Evolutionary conservation across 2,329 filamentous ascomycete species (phyloP).

Genomic region (Triangularia setosa): DNA sequence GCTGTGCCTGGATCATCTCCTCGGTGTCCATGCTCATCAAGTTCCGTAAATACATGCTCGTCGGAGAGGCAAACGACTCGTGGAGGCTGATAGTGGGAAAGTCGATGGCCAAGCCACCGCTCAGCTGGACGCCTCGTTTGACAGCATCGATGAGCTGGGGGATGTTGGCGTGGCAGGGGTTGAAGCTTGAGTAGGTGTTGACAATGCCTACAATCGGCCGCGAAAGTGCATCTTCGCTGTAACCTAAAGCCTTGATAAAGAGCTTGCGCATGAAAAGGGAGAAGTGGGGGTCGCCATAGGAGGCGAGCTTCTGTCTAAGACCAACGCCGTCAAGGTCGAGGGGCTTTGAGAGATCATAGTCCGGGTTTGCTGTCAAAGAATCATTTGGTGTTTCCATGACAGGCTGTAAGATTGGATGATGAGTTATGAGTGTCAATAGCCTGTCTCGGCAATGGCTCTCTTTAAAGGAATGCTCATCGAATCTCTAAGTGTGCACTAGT

Average conservation of each 20-base stretch:
- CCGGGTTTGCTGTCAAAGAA: constrained; percentile 7
- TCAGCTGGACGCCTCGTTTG: constrained; percentile 63
- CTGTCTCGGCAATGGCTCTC: not conserved
- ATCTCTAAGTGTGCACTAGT: not conserved
- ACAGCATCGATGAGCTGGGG: constrained; percentile 68
- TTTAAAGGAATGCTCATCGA: not conserved
- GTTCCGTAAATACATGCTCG: constrained; percentile 71
- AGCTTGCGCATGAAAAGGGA: constrained; percentile 71
- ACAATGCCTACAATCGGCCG: constrained; percentile 70
- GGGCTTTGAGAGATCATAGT: constrained; percentile 24
- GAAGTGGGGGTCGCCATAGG: constrained; percentile 72
- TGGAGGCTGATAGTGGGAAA: constrained; percentile 72
- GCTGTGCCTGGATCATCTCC: constrained; percentile 71
- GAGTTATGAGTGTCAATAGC: too few species aligned
- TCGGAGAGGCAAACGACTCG: constrained; percentile 65
- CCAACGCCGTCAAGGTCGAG: constrained; percentile 35
- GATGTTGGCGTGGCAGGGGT: constrained; percentile 69
- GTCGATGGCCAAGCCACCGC: constrained; percentile 64
- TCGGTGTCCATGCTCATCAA: constrained; percentile 78
- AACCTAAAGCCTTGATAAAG: constrained; percentile 73
- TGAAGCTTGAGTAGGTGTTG: constrained; percentile 70
- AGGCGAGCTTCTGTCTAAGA: constrained; percentile 60
- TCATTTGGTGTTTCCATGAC: not conserved
- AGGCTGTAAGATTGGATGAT: not conserved
- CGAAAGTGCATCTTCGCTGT: constrained; percentile 66